Evolutionary conservation across 257 asterid species (phyloP).

Genomic region (Echium plantagineum): DNA sequence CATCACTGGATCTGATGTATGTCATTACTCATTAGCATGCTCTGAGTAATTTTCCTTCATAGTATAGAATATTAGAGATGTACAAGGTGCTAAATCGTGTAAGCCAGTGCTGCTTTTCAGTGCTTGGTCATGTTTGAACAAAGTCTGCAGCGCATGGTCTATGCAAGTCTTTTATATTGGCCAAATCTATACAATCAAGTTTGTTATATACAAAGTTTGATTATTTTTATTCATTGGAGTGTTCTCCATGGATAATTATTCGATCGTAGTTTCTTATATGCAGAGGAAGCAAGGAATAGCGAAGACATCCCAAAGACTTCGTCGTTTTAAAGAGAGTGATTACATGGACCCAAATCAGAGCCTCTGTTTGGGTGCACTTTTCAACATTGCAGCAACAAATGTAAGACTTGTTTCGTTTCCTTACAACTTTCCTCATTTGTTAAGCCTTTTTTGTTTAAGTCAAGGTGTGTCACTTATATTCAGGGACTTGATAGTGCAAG

Average conservation of each 20-base stretch:
- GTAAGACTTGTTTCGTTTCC: constrained; percentile 26
- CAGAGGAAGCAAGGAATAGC: constrained; percentile 64
- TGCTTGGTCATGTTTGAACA: too few relatives aligned
- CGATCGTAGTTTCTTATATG: constrained; percentile 14
- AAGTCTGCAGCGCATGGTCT: not conserved
- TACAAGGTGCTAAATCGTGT: not conserved
- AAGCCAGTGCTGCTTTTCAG: not conserved
- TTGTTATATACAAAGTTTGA: not conserved
- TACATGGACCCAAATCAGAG: constrained; percentile 94
- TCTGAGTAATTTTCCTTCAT: not conserved
- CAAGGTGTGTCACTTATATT: constrained; percentile 7
- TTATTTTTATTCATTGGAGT: not conserved
- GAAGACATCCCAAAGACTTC: constrained; percentile 45
- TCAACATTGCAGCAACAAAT: constrained; percentile 96
- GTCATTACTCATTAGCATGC: constrained; percentile 15
- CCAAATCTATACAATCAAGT: not conserved
- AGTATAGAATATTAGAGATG: not conserved
- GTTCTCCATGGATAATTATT: not conserved
- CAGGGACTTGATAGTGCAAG: constrained; percentile 90
- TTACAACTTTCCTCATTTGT: constrained; percentile 1
- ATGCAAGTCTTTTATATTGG: not conserved
- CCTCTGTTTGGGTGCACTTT: constrained; percentile 89
- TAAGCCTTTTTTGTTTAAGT: constrained; percentile 2
- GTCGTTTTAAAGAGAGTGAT: constrained; percentile 68
- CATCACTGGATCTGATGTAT: constrained; percentile 47